phyloP scores from a whole-genome alignment of 1,284 basidiomycete genomes.

The Megacollybia platyphylla region DNA sequence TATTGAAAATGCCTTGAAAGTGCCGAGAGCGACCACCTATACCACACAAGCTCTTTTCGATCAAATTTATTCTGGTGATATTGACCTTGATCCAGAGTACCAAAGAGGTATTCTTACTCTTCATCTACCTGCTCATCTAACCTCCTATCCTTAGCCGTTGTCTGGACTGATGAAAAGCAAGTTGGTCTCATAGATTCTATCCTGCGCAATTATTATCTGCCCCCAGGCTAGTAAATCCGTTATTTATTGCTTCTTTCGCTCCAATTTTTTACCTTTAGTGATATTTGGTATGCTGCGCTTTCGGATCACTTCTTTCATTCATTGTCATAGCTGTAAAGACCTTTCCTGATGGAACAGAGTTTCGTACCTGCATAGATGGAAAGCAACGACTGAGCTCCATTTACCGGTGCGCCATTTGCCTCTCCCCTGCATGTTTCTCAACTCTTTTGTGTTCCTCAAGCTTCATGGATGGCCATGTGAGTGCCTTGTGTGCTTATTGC shows the following conservation, averaged over 20 bases:
- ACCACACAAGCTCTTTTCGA: background rate
- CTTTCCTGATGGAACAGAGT: slow-evolving; percentile 47
- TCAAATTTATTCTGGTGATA: slow-evolving; percentile 3
- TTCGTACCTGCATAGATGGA: slow-evolving; percentile 60
- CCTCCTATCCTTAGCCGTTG: slow-evolving; percentile 35
- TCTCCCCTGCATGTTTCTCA: background rate
- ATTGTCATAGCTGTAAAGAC: slow-evolving; percentile 25
- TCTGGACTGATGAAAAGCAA: slow-evolving; percentile 61
- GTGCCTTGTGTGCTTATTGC: slow-evolving; percentile 12
- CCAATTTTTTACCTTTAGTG: background rate
- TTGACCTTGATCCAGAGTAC: slow-evolving; percentile 7
- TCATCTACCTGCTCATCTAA: background rate
- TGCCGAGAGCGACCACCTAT: slow-evolving; percentile 1
- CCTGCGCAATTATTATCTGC: slow-evolving; percentile 62
- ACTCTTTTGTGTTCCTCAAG: slow-evolving; percentile 14
- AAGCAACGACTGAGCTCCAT: slow-evolving; percentile 72
- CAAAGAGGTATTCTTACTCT: slow-evolving; percentile 6
- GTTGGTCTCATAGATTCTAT: slow-evolving; percentile 60
- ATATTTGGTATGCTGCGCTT: background rate
- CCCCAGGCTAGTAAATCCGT: slow-evolving; percentile 33
- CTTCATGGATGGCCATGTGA: slow-evolving; percentile 62
- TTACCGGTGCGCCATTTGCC: slow-evolving; percentile 27
- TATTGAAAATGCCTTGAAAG: background rate
- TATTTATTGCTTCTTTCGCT: background rate
- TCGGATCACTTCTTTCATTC: background rate